These are phyloP conservation scores for Deuterostichococcus epilithicus DNA, from an alignment of 139 green algal genomes.

Conservation along the genomic window DNA sequence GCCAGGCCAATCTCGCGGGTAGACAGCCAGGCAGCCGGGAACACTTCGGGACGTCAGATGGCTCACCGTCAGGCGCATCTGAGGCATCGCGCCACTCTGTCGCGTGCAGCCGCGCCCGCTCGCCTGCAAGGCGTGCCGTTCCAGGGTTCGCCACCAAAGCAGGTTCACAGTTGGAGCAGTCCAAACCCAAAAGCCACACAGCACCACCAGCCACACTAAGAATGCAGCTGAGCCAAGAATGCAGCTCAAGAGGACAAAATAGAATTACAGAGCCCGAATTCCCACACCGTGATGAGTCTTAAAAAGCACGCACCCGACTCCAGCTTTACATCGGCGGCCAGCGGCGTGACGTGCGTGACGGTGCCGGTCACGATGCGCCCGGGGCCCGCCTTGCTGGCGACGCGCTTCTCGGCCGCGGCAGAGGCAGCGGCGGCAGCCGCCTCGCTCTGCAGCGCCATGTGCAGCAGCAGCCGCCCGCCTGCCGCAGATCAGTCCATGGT, in stretches of 20 bases:
- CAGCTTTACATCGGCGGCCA: slow-evolving; percentile 42
- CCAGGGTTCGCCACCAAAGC: no score
- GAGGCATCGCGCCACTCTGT: slow-evolving; percentile 40
- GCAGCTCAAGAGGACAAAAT: no score
- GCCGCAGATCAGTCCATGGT: no score
- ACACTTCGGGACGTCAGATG: not conserved
- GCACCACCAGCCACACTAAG: no score
- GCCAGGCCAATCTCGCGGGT: no score
- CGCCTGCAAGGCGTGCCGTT: no score
- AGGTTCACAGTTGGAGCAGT: slow-evolving; percentile 2
- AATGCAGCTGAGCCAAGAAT: no score
- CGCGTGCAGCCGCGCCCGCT: slow-evolving; percentile 52
- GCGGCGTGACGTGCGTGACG: slow-evolving; percentile 41
- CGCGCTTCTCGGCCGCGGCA: not conserved
- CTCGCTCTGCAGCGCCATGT: slow-evolving; percentile 16
- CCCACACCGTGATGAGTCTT: no score
- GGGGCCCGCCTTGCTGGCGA: slow-evolving; percentile 6
- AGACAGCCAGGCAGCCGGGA: no score
- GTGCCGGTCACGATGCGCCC: slow-evolving; percentile 25
- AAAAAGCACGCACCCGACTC: no score
- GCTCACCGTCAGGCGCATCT: not conserved
- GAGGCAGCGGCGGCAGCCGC: not conserved
- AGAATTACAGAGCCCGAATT: no score
- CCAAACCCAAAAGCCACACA: not conserved
- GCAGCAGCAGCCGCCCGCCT: slow-evolving; percentile 32